A percentile compares a stretch with the other conserved stretches of the same genome.
phyloP scores from a whole-genome alignment of 805 yeast genomes.

The Candida boleticola region DNA sequence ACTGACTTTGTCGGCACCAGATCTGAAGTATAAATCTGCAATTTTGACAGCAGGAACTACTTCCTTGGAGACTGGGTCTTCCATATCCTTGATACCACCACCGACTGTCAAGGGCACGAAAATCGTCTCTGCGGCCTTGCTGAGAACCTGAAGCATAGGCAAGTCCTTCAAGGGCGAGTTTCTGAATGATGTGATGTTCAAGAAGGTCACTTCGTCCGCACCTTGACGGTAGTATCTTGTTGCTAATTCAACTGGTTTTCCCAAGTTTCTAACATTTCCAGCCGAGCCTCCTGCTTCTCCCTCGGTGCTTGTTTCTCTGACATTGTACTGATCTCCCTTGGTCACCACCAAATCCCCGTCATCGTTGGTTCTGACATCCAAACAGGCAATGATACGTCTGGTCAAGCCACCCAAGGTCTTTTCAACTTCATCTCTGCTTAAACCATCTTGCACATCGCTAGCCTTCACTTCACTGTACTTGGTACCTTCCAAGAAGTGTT shows the following conservation, averaged over 20 bases:
- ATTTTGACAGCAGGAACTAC: conserved; percentile 81
- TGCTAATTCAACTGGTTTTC: conserved; percentile 95
- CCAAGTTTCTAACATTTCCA: conserved; percentile 80
- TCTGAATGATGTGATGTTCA: conserved; percentile 93
- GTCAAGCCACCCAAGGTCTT: conserved; percentile 64
- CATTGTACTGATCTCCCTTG: conserved; percentile 98
- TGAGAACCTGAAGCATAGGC: conserved; percentile 92
- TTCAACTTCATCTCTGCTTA: conserved; percentile 22
- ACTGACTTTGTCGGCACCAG: conserved; percentile 98
- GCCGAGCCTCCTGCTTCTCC: conserved; percentile 40
- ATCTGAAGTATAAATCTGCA: conserved; percentile 86
- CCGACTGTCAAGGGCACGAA: conserved; percentile 98
- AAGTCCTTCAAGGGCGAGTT: conserved; percentile 90
- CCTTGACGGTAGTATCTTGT: conserved; percentile 89
- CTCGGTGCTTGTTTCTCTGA: conserved; percentile 53
- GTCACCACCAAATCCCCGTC: conserved; percentile 95
- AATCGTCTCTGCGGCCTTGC: conserved; percentile 78
- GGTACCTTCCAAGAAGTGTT: conserved; percentile 60
- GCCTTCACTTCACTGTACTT: conserved; percentile 22
- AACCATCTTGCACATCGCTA: conserved; percentile 18
- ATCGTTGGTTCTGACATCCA: conserved; percentile 96
- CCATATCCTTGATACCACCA: conserved; percentile 92
- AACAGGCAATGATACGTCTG: conserved; percentile 89
- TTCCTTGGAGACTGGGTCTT: conserved; percentile 77
- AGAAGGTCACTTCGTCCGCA: conserved; percentile 94